Evolutionary conservation across 2,329 filamentous ascomycete species (phyloP), one percentile per base, ranked within the genome.

Genomic region (Graphiopsis chlorocephala): DNA sequence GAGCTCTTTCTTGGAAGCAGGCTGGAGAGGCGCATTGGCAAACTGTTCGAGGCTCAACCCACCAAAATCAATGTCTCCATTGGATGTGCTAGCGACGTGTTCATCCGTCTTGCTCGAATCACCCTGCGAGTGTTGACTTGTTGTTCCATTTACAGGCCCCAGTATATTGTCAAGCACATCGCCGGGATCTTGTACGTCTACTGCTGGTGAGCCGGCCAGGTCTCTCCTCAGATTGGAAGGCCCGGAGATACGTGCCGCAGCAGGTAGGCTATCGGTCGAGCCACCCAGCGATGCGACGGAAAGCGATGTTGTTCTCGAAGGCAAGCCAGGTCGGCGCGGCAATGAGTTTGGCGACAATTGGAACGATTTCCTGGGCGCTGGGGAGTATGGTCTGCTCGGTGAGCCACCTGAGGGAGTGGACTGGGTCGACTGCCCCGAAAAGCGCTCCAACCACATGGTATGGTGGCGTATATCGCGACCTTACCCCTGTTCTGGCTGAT

Each of bases 381-480:
- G 90, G 68, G 92, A 93, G 74, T 87, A 90, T 58, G 89, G 82
- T 75, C 92, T 87, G 75, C 85, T 88, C 66, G 84, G 83, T 66
- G 87, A 80, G 73, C 87, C 47, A 26, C n/a, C 82, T 64, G 86
- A 82, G 78, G 86, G 81, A 76, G 86, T 87, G 64, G 88, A 85
- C 77, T 90, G 88, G 72, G 85, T 87, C 69, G 90, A 89, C 77
- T 90, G 88, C 72, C 85, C 88, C 69, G 90, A 89, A 69, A 96
- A 87, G 76, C 93, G 90, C 81, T 97, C 93, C 75, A 96, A 87
- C 93, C 93, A 97, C 92, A 96, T 96, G 58, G 64, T 56, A 52
- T 55, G 31, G 52, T 28, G 17, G 20, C 10, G 59, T 50, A 33
- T 52, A 29, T 52, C 28, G 58, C 47, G 29, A 33, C n/a, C 12